These are phyloP conservation scores for Vitis hybrid DNA, from an alignment of 177 flowering plant genomes.

Conservation along the genomic window DNA sequence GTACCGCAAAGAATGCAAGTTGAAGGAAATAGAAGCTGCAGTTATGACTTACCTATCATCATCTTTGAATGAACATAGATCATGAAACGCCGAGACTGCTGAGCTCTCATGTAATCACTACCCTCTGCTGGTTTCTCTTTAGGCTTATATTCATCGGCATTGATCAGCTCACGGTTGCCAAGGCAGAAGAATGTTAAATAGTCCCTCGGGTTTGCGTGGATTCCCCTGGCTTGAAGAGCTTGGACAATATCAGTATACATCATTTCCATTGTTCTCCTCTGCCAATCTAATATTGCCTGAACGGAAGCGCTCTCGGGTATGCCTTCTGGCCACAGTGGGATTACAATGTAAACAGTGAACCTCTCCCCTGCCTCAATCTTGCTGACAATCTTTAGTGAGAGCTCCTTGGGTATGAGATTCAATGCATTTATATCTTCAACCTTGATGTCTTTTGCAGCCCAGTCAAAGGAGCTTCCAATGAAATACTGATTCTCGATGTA, in stretches of 20 bases:
- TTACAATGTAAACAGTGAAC: slow-evolving; percentile 50
- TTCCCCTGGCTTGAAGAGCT: slow-evolving; percentile 48
- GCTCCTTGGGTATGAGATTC: slow-evolving; percentile 60
- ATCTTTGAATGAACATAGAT: slow-evolving; percentile 63
- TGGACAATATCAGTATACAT: slow-evolving; percentile 56
- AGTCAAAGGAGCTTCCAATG: slow-evolving; percentile 54
- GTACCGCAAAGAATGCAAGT: too few species aligned
- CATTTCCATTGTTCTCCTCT: slow-evolving; percentile 75
- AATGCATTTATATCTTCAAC: slow-evolving; percentile 41
- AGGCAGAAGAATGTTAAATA: slow-evolving; percentile 74
- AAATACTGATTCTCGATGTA: slow-evolving; percentile 85
- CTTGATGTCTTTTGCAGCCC: slow-evolving; percentile 36
- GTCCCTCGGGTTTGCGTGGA: slow-evolving; percentile 43
- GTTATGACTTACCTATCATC: slow-evolving; percentile 53
- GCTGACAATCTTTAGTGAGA: slow-evolving; percentile 57
- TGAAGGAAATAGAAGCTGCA: neutral
- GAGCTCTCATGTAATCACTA: slow-evolving; percentile 47
- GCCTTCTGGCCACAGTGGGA: slow-evolving; percentile 83
- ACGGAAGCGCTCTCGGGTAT: slow-evolving; percentile 54
- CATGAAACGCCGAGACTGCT: slow-evolving; percentile 57
- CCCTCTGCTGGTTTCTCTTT: slow-evolving; percentile 37
- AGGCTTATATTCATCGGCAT: slow-evolving; percentile 38
- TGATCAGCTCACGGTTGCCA: slow-evolving; percentile 51
- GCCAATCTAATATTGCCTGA: slow-evolving; percentile 64
- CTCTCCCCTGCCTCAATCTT: slow-evolving; percentile 63